Percentiles rank a stretch among this genome's conserved stretches.
Evolutionary conservation across 1,284 basidiomycete genomes (phyloP).

Genomic region (Meira nashicola): DNA sequence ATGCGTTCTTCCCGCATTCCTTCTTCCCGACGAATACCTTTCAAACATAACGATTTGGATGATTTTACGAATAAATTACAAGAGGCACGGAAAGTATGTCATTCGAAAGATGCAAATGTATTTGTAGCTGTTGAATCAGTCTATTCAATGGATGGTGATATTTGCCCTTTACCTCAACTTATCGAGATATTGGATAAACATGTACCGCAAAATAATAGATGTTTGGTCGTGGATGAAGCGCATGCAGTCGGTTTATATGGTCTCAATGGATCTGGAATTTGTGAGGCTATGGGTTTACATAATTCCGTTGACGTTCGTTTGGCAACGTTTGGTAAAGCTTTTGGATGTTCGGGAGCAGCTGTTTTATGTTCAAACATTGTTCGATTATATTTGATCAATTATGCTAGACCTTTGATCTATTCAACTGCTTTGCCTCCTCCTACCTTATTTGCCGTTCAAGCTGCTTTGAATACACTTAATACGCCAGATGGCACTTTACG

Average conservation of each 20-base stretch:
- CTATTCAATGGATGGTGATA: conserved; percentile 93
- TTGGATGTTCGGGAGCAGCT: conserved; percentile 60
- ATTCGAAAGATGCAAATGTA: conserved; percentile 23
- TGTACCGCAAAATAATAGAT: conserved; percentile 15
- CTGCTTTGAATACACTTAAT: conserved; percentile 72
- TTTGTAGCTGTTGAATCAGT: conserved; percentile 76
- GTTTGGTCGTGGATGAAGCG: conserved; percentile 68
- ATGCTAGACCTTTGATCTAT: conserved; percentile 69
- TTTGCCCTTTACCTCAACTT: conserved; percentile 69
- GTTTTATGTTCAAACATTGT: conserved; percentile 69
- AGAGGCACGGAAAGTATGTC: not conserved
- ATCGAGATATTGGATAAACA: conserved; percentile 60
- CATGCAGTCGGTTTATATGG: conserved; percentile 74
- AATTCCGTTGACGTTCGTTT: conserved; percentile 31
- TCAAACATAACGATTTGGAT: conserved; percentile 65
- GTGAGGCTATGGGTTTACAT: conserved; percentile 23
- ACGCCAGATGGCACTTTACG: not conserved
- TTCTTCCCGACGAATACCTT: conserved; percentile 55
- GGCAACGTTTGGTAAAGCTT: conserved; percentile 48
- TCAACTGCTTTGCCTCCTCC: conserved; percentile 35
- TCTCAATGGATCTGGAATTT: conserved; percentile 25
- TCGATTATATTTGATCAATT: conserved; percentile 82
- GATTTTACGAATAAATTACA: conserved; percentile 12
- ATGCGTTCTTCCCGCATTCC: conserved; percentile 64
- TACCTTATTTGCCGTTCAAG: conserved; percentile 62